A percentile compares a stretch with the other conserved stretches of the same genome.
Evolutionary conservation across 2,329 filamentous ascomycete species (phyloP).

Genomic region (Fusarium circinatum): DNA sequence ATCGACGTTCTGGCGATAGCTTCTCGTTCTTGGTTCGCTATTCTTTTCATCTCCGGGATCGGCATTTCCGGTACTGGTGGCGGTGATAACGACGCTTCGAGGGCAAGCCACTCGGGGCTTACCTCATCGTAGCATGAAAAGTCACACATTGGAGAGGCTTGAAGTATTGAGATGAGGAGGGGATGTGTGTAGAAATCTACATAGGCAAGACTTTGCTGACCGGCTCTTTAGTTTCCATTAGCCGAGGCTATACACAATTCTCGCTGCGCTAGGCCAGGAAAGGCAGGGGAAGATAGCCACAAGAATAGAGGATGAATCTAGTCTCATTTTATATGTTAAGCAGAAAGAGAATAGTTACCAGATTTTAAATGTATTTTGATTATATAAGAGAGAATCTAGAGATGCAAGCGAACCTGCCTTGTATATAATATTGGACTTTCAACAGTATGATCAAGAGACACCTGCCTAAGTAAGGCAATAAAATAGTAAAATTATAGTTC

Average conservation of each 20-base stretch:
- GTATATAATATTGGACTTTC: neutral
- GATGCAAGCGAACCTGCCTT: neutral
- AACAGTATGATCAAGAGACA: rapidly evolving
- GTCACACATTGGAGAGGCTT: neutral
- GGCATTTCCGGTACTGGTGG: neutral
- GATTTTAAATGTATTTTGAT: rapidly evolving
- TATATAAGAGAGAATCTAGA: rapidly evolving
- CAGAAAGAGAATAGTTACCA: neutral
- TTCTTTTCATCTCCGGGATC: rapidly evolving
- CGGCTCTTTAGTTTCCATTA: neutral
- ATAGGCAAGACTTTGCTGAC: rapidly evolving
- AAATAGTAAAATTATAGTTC: neutral
- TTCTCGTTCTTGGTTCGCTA: conserved; percentile 7
- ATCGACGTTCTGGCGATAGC: neutral
- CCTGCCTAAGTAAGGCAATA: neutral
- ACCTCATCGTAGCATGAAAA: neutral
- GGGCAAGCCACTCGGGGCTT: neutral
- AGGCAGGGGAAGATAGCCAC: neutral
- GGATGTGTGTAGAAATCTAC: neutral
- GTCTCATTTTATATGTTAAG: neutral
- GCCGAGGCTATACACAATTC: neutral
- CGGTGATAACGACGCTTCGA: neutral
- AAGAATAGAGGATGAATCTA: neutral
- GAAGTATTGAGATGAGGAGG: rapidly evolving
- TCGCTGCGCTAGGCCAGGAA: neutral